Evolutionary conservation across 2,329 filamentous ascomycete genomes (phyloP), one percentile per base, ranked within the genome.

Genomic region (Harringtonia aguacate): DNA sequence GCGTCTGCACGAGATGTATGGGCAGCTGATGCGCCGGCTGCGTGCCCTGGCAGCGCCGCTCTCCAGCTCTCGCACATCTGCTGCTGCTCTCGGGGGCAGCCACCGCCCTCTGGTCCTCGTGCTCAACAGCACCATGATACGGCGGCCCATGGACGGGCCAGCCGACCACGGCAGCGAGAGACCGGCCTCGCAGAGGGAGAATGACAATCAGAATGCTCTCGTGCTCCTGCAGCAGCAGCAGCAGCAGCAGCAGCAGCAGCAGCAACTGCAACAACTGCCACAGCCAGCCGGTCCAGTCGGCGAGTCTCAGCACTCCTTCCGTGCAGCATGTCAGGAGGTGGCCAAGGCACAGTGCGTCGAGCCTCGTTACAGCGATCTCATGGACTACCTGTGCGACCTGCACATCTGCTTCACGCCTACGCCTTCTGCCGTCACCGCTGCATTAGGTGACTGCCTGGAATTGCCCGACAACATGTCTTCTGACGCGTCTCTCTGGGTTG

Each of bases 1-100:
- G 18, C 48, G 50, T 5, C 20, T 49, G 15, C 39, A 50, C n/a
- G 48, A 45, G n/a, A 34, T 44, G 1, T 52, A 52, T 33, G 50
- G 46, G 1, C 50, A 43, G 37, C 36, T 52, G 36, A 40, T 52
- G 48, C 50, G 50, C 18, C 39, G 45, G 3, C 36, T 52, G 13
- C 46, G 47, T 2, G 44, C 31, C 1, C 36, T 50, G 38, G 43
- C 46, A 3, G 28, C 38, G 8, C 7, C 6, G 15, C 15, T 20
- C 2, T 8, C 14, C 17, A 13, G 17, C 24, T 10, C 10, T 10
- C 7, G 10, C 10, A 7, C 24, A 27, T 27, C 24, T 10, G 24
- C 24, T 27, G 24, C 24, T 7, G 24, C n/a, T n/a, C n/a, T n/a
- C n/a, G n/a, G 18, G 22, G 4, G 6, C 17, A 13, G 17, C 27